Conservation (phyloP, 164 flowering plant species). For the Tetracentron sinense region DNA sequence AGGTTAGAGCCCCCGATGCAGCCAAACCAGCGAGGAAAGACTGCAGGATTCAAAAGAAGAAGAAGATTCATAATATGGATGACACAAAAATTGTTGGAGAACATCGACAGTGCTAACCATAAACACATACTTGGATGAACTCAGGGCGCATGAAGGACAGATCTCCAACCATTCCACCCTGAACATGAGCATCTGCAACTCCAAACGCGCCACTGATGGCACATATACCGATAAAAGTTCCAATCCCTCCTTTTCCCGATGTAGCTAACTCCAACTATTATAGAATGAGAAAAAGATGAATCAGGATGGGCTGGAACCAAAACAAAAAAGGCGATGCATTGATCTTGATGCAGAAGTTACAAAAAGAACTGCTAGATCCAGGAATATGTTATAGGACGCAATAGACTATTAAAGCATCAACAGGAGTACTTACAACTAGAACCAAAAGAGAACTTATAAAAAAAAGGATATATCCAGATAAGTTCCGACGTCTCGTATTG, state of each 20-base stretch:
- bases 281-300: neutral
- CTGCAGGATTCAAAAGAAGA: conserved; percentile 3
- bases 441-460: conserved; percentile 10
- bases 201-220: conserved; percentile 16
- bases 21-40: conserved; percentile 26
- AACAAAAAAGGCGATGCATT: neutral
- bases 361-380: neutral
- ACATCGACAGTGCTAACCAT: neutral
- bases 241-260: conserved; percentile 19
- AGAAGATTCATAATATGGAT: neutral
- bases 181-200: conserved; percentile 18
- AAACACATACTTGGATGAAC: conserved; percentile 13
- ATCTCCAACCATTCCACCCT: conserved; percentile 29
- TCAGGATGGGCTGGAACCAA: neutral
- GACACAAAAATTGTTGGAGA: neutral
- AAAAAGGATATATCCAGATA: conserved; percentile 17
- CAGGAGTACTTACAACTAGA: conserved; percentile 11
- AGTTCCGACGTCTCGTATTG: conserved; percentile 50
- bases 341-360: neutral
- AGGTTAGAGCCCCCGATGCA: conserved; percentile 28
- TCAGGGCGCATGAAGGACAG: conserved; percentile 21
- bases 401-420: neutral
- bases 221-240: conserved; percentile 11
- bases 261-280: conserved; percentile 18
- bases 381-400: neutral